Percentiles rank a stretch among this genome's conserved stretches.
phyloP scores from a whole-genome alignment of 225 moss, liverwort and hornwort genomes.

The Pseudisothecium myosuroides region DNA sequence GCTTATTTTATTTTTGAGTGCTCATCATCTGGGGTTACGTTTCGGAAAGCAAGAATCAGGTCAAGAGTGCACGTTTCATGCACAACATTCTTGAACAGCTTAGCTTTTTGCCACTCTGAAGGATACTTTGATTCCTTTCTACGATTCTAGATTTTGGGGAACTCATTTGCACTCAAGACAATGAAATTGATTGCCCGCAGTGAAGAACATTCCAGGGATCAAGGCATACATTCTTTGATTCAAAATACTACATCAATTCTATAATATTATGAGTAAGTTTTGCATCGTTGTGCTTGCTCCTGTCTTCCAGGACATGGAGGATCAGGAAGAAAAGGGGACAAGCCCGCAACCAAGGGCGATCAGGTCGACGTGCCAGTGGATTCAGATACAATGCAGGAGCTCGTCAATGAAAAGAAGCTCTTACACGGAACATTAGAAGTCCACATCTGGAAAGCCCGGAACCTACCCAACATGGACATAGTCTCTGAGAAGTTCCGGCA shows the following conservation, averaged over 20 bases:
- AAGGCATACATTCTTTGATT: neutral
- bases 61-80: neutral
- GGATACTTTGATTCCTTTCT: neutral
- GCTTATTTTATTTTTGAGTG: neutral
- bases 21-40: neutral
- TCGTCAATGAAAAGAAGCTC: conserved; percentile 29
- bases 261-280: neutral
- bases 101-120: neutral
- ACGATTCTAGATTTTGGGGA: neutral
- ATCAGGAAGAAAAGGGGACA: neutral
- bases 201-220: neutral
- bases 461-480: conserved; percentile 76
- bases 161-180: neutral
- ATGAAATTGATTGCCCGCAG: neutral
- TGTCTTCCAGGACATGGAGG: neutral
- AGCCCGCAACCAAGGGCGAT: neutral
- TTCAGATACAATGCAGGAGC: conserved; percentile 18
- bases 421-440: conserved; percentile 70
- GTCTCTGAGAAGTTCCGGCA: conserved; percentile 63
- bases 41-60: neutral
- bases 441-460: conserved; percentile 35
- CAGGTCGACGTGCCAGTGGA: conserved; percentile 8
- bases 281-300: neutral
- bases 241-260: neutral
- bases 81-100: neutral